phyloP scores from a whole-genome alignment of 2,329 filamentous ascomycete species.

The Dactylella cylindrospora region DNA sequence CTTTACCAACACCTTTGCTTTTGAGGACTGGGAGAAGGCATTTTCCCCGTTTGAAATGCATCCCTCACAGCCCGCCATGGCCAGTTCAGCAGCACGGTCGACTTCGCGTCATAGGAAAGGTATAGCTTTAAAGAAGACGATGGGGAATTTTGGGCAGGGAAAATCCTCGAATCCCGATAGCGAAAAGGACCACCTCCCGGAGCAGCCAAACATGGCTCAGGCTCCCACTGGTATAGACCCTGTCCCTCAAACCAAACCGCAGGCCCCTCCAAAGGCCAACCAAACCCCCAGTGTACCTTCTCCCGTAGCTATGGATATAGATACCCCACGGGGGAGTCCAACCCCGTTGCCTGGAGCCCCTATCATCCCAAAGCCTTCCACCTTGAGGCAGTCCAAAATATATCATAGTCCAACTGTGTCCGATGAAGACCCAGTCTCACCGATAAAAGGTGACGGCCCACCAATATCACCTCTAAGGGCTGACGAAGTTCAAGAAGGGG shows the following conservation, averaged over 20 bases:
- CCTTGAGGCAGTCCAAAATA: not conserved
- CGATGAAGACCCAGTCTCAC: slow-evolving; percentile 34
- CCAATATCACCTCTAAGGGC: slow-evolving; percentile 29
- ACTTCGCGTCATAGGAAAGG: slow-evolving; percentile 34
- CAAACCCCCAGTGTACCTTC: slow-evolving; percentile 15
- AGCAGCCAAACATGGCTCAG: not conserved
- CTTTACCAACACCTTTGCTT: slow-evolving; percentile 16
- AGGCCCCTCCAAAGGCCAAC: not conserved
- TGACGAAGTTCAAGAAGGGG: slow-evolving; percentile 17
- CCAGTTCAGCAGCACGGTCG: slow-evolving; percentile 14
- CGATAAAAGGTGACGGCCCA: slow-evolving; percentile 16
- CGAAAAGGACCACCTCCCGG: not conserved
- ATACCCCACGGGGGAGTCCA: slow-evolving; percentile 25
- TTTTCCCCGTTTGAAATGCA: slow-evolving; percentile 37
- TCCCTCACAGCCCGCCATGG: slow-evolving; percentile 5
- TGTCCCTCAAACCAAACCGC: not conserved
- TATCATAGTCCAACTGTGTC: slow-evolving; percentile 25
- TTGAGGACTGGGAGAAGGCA: slow-evolving; percentile 39
- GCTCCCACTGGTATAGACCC: not conserved
- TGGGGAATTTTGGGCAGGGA: slow-evolving; percentile 3
- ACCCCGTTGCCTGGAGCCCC: slow-evolving; percentile 4
- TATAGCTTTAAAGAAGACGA: slow-evolving; percentile 19
- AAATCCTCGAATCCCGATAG: slow-evolving; percentile 6
- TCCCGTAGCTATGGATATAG: slow-evolving; percentile 39
- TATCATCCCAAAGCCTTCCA: slow-evolving; percentile 18